Conservation (phyloP, 495 filamentous ascomycete species). For the Bathelium albidoporum region DNA sequence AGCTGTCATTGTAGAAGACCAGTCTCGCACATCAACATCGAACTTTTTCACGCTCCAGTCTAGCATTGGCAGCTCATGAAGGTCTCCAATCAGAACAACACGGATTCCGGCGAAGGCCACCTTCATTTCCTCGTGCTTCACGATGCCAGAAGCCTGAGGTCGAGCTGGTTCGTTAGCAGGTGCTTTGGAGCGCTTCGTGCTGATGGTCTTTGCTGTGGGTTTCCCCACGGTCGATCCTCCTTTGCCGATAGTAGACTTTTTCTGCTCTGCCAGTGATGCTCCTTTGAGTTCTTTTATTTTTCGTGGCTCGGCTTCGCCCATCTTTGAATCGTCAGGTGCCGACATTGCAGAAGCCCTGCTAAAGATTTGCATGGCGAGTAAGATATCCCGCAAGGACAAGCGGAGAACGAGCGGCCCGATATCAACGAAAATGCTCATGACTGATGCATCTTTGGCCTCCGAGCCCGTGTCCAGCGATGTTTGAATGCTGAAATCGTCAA, state of each 20-base stretch:
- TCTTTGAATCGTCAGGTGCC: slow-evolving; percentile 33
- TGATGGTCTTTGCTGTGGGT: slow-evolving; percentile 33
- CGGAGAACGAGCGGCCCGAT: slow-evolving; percentile 88
- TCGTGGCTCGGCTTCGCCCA: slow-evolving; percentile 44
- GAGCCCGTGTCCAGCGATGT: slow-evolving; percentile 73
- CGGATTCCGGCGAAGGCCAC: slow-evolving; percentile 79
- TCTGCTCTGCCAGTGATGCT: slow-evolving; percentile 21
- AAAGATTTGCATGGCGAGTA: slow-evolving; percentile 86
- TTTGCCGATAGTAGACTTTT: slow-evolving; percentile 54
- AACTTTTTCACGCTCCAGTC: slow-evolving; percentile 93
- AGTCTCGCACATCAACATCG: slow-evolving; percentile 71
- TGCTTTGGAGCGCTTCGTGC: slow-evolving; percentile 27
- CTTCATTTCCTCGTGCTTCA: slow-evolving; percentile 74
- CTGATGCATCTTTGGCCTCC: slow-evolving; percentile 52
- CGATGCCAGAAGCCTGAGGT: slow-evolving; percentile 42
- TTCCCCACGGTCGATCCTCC: slow-evolving; percentile 49
- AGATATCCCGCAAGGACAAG: slow-evolving; percentile 84
- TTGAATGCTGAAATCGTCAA: slow-evolving; percentile 90
- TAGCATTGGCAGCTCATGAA: slow-evolving; percentile 87
- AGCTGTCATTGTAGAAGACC: slow-evolving; percentile 77
- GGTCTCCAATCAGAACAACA: slow-evolving; percentile 86
- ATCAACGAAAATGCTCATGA: slow-evolving; percentile 74
- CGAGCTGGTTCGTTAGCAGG: slow-evolving; percentile 18
- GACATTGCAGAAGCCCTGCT: slow-evolving; percentile 87
- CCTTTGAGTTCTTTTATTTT: slow-evolving; percentile 60